Conservation (phyloP, 2,329 filamentous ascomycete species). For the Epichloe elymi region DNA sequence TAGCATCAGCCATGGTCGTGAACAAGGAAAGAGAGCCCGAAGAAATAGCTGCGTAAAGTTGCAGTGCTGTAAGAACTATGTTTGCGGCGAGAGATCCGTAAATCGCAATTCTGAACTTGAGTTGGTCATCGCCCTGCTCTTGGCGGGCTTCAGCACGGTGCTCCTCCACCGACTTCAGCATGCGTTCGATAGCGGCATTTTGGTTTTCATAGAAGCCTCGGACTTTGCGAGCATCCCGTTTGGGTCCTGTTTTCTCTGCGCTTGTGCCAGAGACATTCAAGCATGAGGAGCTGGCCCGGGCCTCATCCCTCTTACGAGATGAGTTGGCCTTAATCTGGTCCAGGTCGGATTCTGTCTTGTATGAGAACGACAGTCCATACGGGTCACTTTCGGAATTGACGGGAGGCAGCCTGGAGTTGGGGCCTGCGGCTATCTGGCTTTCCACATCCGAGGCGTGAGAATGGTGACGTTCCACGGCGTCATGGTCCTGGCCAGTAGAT, state of each 20-base stretch:
- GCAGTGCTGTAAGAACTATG: slow-evolving; percentile 61
- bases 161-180: slow-evolving; percentile 87
- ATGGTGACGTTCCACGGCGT: slow-evolving; percentile 29
- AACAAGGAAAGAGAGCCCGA: slow-evolving; percentile 91
- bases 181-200: slow-evolving; percentile 84
- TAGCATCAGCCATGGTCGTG: slow-evolving; percentile 90
- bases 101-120: slow-evolving; percentile 57
- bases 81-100: slow-evolving; percentile 68
- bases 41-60: slow-evolving; percentile 77
- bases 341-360: slow-evolving; percentile 69
- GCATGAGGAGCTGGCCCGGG: slow-evolving; percentile 3
- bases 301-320: slow-evolving; percentile 55
- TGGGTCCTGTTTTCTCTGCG: slow-evolving; percentile 10
- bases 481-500: slow-evolving; percentile 19
- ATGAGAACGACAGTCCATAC: slow-evolving; percentile 60
- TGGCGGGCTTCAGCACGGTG: slow-evolving; percentile 73
- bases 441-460: slow-evolving; percentile 33
- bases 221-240: slow-evolving; percentile 39
- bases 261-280: neutral
- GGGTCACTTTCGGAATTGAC: slow-evolving; percentile 61
- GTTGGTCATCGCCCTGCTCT: slow-evolving; percentile 65
- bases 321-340: slow-evolving; percentile 68
- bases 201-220: slow-evolving; percentile 79
- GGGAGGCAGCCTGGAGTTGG: slow-evolving; percentile 36
- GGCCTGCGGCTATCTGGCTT: slow-evolving; percentile 26